A percentile compares a stretch with the other conserved stretches of the same genome.
phyloP scores from a whole-genome alignment of 768 basidiomycete species.

The Rhizopogon vinicolor region DNA sequence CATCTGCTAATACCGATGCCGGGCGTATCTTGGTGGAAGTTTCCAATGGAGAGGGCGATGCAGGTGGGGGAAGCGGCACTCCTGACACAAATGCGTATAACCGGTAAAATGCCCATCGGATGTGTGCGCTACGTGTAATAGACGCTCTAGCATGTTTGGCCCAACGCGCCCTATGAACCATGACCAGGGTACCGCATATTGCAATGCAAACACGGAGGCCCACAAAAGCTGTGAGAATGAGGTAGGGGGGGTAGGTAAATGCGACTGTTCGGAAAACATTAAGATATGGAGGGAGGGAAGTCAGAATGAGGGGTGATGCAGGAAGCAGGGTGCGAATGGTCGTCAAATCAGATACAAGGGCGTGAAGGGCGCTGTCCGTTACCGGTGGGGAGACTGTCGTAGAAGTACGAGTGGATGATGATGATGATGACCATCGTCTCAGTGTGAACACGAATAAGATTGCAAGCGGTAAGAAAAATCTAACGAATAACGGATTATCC shows the following conservation, averaged over 20 bases:
- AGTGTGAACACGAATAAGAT: slow-evolving; percentile 36
- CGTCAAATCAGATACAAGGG: slow-evolving; percentile 59
- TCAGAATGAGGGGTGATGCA: slow-evolving; percentile 24
- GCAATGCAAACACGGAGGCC: slow-evolving; percentile 60
- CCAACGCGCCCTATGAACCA: slow-evolving; percentile 70
- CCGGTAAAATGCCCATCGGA: slow-evolving; percentile 59
- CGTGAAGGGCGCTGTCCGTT: slow-evolving; percentile 52
- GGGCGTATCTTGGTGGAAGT: slow-evolving; percentile 13
- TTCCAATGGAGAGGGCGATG: slow-evolving; percentile 27
- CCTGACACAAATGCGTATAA: slow-evolving; percentile 51
- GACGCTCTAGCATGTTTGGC: slow-evolving; percentile 46
- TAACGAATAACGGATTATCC: slow-evolving; percentile 18
- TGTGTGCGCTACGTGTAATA: slow-evolving; percentile 61
- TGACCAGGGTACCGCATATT: slow-evolving; percentile 49
- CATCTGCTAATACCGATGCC: slow-evolving; percentile 13
- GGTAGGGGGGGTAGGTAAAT: slow-evolving; percentile 59
- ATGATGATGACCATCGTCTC: slow-evolving; percentile 19
- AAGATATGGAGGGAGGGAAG: slow-evolving; percentile 22
- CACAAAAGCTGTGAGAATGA: slow-evolving; percentile 58
- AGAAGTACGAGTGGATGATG: slow-evolving; percentile 15
- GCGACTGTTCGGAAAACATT: slow-evolving; percentile 52
- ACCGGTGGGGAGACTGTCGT: slow-evolving; percentile 26
- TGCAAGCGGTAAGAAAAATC: slow-evolving; percentile 56
- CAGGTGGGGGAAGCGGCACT: slow-evolving; percentile 40
- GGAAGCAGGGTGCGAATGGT: slow-evolving; percentile 60